A percentile compares a stretch with the other conserved stretches of the same genome.
These are phyloP conservation scores for Rehmannia glutinosa DNA, from an alignment of 257 asterid species.

Conservation along the genomic window DNA sequence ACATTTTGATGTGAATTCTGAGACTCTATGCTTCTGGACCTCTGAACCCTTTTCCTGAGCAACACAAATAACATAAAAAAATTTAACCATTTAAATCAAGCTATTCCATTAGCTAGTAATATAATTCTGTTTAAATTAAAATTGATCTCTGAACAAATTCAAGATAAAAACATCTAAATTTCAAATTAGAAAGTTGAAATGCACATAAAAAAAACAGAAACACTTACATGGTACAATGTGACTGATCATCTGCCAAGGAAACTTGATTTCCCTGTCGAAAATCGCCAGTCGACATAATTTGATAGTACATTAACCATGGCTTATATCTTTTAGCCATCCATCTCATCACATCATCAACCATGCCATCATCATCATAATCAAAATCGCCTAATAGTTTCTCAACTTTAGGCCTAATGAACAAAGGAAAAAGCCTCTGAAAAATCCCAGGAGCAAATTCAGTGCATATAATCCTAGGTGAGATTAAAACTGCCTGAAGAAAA, in stretches of 20 bases:
- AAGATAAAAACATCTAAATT: no score
- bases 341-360: constrained; percentile 40
- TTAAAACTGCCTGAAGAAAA: constrained; percentile 70
- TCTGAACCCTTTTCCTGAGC: constrained; percentile 29
- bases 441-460: constrained; percentile 60
- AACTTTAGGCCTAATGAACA: constrained; percentile 20
- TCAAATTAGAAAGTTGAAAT: background rate
- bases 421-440: constrained; percentile 31
- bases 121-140: no score
- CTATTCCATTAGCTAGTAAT: no score
- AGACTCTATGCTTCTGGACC: constrained; percentile 26
- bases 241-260: constrained; percentile 21
- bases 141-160: no score
- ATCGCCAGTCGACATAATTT: constrained; percentile 55
- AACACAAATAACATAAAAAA: background rate
- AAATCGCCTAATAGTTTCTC: background rate
- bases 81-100: background rate
- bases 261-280: constrained; percentile 12
- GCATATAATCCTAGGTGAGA: constrained; percentile 52
- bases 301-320: constrained; percentile 85
- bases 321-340: constrained; percentile 60
- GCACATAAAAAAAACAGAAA: background rate
- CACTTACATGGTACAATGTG: constrained; percentile 31
- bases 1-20: constrained; percentile 25
- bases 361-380: constrained; percentile 22